These are phyloP conservation scores for Halocafeteria seosinensis DNA, from an alignment of 108 stramenopile genomes.

Conservation along the genomic window DNA sequence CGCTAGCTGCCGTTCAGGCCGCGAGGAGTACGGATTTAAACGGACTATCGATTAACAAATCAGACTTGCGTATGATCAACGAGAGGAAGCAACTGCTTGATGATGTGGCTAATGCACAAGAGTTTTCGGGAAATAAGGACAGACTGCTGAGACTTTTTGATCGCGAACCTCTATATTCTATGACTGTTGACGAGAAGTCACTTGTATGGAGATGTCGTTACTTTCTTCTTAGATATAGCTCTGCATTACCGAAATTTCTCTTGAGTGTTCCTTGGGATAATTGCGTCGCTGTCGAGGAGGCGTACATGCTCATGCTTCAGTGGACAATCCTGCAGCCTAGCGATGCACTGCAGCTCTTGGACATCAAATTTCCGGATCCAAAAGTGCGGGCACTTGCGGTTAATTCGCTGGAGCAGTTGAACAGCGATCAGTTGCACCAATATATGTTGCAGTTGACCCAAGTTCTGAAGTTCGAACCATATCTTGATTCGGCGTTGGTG, in stretches of 20 bases:
- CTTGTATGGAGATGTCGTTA: constrained; percentile 15
- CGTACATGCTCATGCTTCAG: constrained; percentile 10
- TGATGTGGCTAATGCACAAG: background rate
- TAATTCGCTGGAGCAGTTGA: constrained; percentile 4
- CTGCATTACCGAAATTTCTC: constrained; percentile 21
- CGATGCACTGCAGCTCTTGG: constrained; percentile 18
- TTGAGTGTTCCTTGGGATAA: constrained; percentile 15
- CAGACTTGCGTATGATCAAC: too few species aligned
- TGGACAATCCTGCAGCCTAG: background rate
- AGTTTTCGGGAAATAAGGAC: background rate
- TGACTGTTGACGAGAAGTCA: constrained; percentile 6
- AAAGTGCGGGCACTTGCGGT: constrained; percentile 16
- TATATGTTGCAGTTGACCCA: constrained; percentile 24
- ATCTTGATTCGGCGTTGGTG: constrained; percentile 17
- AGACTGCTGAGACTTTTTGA: background rate
- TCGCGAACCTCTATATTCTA: constrained; percentile 3
- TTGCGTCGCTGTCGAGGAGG: constrained; percentile 6
- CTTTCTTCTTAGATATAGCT: background rate
- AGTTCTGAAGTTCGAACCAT: constrained; percentile 24
- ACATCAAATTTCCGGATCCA: constrained; percentile 1
- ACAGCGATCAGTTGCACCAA: constrained; percentile 6
- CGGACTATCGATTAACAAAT: too few species aligned
- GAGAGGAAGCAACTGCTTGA: too few species aligned
- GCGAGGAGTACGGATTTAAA: too few species aligned
- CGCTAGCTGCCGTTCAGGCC: background rate